Evolutionary conservation across 2,329 filamentous ascomycete genomes (phyloP).

Genomic region (Dothistroma pini): DNA sequence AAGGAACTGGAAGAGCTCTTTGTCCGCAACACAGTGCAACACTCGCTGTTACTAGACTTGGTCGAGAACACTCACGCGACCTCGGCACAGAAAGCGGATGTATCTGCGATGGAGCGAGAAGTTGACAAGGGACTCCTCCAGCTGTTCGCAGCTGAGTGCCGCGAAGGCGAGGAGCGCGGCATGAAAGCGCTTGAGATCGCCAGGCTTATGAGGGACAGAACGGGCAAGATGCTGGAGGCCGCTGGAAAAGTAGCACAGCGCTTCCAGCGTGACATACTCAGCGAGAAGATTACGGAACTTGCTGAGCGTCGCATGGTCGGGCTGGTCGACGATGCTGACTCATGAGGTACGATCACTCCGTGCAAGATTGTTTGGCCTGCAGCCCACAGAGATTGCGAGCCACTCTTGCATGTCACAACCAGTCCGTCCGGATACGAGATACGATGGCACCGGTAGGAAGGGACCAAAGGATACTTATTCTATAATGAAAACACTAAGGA

Average conservation of each 20-base stretch:
- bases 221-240: slow-evolving; percentile 85
- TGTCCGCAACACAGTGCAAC: slow-evolving; percentile 68
- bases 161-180: slow-evolving; percentile 85
- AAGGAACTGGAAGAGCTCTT: slow-evolving; percentile 74
- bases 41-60: slow-evolving; percentile 71
- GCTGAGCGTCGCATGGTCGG: slow-evolving; percentile 67
- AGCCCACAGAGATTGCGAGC: not conserved
- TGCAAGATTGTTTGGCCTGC: not conserved
- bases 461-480: no score
- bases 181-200: slow-evolving; percentile 96
- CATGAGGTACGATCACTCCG: slow-evolving; percentile 6
- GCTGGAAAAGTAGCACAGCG: slow-evolving; percentile 84
- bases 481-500: no score
- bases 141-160: slow-evolving; percentile 83
- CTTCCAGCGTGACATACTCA: slow-evolving; percentile 74
- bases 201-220: slow-evolving; percentile 74
- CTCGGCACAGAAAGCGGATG: slow-evolving; percentile 60
- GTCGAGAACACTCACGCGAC: slow-evolving; percentile 64
- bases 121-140: slow-evolving; percentile 88
- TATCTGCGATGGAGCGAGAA: slow-evolving; percentile 72
- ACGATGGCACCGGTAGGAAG: no score
- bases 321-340: slow-evolving; percentile 54
- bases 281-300: slow-evolving; percentile 85
- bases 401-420: not conserved
- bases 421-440: not conserved